phyloP scores from a whole-genome alignment of 2,329 filamentous ascomycete species.

The Magnaporthiopsis rhizophila region DNA sequence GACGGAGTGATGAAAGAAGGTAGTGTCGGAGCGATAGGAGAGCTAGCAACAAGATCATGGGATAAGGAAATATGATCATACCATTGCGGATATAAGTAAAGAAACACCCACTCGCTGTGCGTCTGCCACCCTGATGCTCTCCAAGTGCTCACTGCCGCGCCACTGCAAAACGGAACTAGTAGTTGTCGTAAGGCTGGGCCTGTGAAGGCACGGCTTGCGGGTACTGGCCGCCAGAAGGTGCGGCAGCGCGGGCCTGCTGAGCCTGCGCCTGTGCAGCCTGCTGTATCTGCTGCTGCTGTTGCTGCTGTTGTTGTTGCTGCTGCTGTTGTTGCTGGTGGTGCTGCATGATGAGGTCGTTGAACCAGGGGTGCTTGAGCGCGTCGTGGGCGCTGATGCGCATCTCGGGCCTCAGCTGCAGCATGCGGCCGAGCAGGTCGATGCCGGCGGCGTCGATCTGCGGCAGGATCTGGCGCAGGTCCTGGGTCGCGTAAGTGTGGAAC shows the following conservation, averaged over 20 bases:
- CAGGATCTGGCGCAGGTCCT: constrained; percentile 78
- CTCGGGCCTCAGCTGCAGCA: constrained; percentile 90
- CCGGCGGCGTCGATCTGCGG: constrained; percentile 84
- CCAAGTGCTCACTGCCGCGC: neutral
- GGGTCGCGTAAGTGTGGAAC: constrained; percentile 89
- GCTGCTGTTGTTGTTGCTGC: neutral
- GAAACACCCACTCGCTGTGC: neutral
- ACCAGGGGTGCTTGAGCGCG: constrained; percentile 88
- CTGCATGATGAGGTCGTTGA: constrained; percentile 61
- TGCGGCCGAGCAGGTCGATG: constrained; percentile 77
- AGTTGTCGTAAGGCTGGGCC: constrained; percentile 5
- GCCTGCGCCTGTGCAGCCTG: constrained; percentile 6
- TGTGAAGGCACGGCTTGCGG: constrained; percentile 7
- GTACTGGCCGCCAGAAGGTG: constrained; percentile 15
- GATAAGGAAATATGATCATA: neutral
- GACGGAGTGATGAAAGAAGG: neutral
- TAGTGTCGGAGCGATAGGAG: neutral
- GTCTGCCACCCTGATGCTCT: neutral
- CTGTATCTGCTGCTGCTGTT: constrained; percentile 9
- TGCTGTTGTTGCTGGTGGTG: constrained; percentile 27
- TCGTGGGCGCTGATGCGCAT: constrained; percentile 82
- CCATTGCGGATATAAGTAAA: neutral
- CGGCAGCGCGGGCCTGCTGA: constrained; percentile 10
- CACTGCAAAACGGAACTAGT: neutral
- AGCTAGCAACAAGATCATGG: neutral